Conservation (phyloP, 2,329 filamentous ascomycete species). For the Xylariaceae sp. region DNA sequence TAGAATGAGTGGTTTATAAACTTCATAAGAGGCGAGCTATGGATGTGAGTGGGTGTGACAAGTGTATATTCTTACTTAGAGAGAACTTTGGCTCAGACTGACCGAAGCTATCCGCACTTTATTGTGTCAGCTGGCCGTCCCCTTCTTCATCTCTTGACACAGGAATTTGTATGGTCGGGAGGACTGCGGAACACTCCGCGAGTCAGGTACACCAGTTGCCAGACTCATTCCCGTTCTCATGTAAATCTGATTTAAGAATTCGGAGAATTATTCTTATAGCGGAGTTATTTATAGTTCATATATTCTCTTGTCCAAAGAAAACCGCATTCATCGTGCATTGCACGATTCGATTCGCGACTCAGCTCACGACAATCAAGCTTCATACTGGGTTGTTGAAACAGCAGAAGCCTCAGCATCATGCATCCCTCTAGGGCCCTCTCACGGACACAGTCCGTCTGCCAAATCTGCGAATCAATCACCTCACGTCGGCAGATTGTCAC, state of each 20-base stretch:
- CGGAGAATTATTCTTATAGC: not conserved
- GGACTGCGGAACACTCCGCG: not conserved
- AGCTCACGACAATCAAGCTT: not conserved
- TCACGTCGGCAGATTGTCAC: constrained; percentile 18
- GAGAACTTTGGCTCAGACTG: not conserved
- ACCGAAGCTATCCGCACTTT: not conserved
- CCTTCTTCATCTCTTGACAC: not conserved
- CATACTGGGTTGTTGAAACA: not conserved
- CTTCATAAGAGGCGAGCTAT: too few relatives aligned
- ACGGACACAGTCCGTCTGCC: constrained; percentile 26
- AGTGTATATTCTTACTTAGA: too few relatives aligned
- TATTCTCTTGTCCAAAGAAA: not conserved
- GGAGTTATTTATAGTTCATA: not conserved
- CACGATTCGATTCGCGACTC: not conserved
- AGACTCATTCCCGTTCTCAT: not conserved
- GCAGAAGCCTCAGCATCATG: constrained; percentile 18
- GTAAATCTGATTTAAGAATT: not conserved
- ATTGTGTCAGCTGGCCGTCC: not conserved
- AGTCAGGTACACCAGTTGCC: not conserved
- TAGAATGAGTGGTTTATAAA: too few relatives aligned
- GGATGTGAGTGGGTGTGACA: too few relatives aligned
- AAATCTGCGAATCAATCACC: constrained; percentile 32
- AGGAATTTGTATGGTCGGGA: not conserved
- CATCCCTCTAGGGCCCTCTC: constrained; percentile 21
- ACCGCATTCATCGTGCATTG: not conserved